phyloP scores from a whole-genome alignment of 208 protist genomes.

The Trypanosoma boissoni region DNA sequence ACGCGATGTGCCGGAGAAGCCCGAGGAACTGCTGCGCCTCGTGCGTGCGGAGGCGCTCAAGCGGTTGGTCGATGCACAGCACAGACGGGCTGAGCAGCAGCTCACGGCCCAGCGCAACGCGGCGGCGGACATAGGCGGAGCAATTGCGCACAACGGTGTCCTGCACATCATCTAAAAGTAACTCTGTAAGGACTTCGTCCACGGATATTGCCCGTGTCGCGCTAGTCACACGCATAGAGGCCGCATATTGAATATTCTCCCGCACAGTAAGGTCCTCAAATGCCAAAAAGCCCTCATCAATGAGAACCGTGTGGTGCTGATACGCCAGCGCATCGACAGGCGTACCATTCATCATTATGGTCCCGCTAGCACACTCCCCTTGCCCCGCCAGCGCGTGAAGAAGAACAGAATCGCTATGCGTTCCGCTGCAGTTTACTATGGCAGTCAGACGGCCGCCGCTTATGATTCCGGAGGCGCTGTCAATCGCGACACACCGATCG shows the following conservation, averaged over 20 bases:
- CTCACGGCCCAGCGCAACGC: constrained; percentile 51
- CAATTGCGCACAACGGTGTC: constrained; percentile 33
- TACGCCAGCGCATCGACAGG: constrained; percentile 49
- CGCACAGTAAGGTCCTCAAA: constrained; percentile 46
- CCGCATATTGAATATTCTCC: constrained; percentile 56
- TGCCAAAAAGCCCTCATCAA: constrained; percentile 34
- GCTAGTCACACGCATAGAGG: constrained; percentile 39
- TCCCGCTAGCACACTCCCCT: constrained; percentile 26
- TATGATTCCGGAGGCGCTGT: constrained; percentile 43
- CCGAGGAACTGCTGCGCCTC: constrained; percentile 58
- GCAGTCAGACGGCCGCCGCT: constrained; percentile 52
- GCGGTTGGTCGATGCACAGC: constrained; percentile 45
- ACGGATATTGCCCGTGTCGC: constrained; percentile 33
- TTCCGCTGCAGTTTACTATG: constrained; percentile 56
- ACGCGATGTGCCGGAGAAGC: constrained; percentile 41
- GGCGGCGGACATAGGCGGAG: constrained; percentile 42
- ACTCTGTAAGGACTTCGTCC: constrained; percentile 35
- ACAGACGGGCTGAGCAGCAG: constrained; percentile 55
- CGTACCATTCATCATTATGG: constrained; percentile 52
- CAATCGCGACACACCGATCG: constrained; percentile 27
- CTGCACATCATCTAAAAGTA: constrained; percentile 31
- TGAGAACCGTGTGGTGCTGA: constrained; percentile 27
- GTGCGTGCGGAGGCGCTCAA: constrained; percentile 54
- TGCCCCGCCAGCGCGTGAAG: constrained; percentile 39
- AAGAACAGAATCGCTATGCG: constrained; percentile 37